Evolutionary conservation across 495 filamentous ascomycete species (phyloP), one percentile per base, ranked within the genome.

Genomic region (Penicillium crystallinum): DNA sequence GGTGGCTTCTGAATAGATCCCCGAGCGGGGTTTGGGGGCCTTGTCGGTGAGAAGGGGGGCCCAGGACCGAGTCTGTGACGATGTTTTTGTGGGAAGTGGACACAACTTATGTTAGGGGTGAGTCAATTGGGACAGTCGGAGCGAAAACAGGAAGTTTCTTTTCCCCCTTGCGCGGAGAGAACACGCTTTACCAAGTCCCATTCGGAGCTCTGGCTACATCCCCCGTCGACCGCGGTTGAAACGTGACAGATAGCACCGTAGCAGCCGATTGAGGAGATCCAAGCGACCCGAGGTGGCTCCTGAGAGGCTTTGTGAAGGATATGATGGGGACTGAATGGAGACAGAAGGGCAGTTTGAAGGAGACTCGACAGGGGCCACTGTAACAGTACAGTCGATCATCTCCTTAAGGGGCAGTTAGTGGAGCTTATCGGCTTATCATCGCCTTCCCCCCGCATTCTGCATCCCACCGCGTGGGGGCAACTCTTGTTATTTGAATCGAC

Each of bases 381-480:
- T n/a, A 23, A 35, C 30, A 25, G 11, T 34, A 14, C 19, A 10
- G 31, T 17, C 11, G 44, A 46, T 46, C 44, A 9, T 25, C 17
- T 30, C 2, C 22, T 19, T 14, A 23, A 35, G 15, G 14, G 12
- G 19, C 14, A 35, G 0, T 1, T 12, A n/a, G 5, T 8, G 7
- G 23, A 15, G 14, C 29, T 22, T 46, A 49, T 49, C 46, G 25
- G 35, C 35, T 49, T 49, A 49, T 49, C 46, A 40, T 11, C 21
- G 22, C 2, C 10, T 49, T 27, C 23, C 23, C 46, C 46, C 49
- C 49, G 49, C 49, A 37, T 52, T 44, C 2, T 11, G 10, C n/a
- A 4, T n/a, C 22, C 25, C 37, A 18, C 47, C 6, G 12, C 12
- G 47, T 50, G 47, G 47, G 47, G 47, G 47, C 14, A 25, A 0